Evolutionary conservation across 352 stramenopile genomes (phyloP).

Genomic region (Globisporangium acanthophoron): DNA sequence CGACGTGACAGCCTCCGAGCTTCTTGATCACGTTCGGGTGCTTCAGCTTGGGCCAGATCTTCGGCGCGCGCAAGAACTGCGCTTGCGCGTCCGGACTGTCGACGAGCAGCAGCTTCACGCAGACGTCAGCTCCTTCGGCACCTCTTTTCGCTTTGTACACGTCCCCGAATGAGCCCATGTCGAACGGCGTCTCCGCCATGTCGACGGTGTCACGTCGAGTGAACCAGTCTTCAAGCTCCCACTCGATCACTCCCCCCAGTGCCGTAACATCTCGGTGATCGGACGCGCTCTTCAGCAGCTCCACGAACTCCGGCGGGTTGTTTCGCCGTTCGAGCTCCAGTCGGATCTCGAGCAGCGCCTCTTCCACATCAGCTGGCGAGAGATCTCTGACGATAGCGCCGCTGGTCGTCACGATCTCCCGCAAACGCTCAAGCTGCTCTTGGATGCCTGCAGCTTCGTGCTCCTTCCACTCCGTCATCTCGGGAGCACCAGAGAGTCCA

Average conservation of each 20-base stretch:
- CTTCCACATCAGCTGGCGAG: background rate
- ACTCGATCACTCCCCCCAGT: background rate
- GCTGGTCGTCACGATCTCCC: conserved; percentile 8
- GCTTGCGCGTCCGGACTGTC: background rate
- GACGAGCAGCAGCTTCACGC: conserved; percentile 23
- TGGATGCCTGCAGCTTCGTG: conserved; percentile 8
- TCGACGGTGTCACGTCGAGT: conserved; percentile 8
- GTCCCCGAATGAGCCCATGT: conserved; percentile 6
- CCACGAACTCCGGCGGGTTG: conserved; percentile 1
- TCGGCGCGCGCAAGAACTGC: conserved; percentile 16
- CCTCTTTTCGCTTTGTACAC: conserved; percentile 16
- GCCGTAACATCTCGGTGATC: conserved; percentile 1
- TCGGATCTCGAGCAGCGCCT: conserved; percentile 11
- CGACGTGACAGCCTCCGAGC: conserved; percentile 19
- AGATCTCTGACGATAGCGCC: conserved; percentile 6
- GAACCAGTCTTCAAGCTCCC: background rate
- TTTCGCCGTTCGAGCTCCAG: conserved; percentile 6
- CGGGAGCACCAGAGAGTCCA: background rate
- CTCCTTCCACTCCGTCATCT: conserved; percentile 7
- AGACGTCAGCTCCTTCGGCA: conserved; percentile 12
- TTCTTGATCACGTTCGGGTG: conserved; percentile 26
- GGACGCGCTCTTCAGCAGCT: conserved; percentile 8
- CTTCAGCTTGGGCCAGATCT: conserved; percentile 19
- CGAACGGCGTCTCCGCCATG: conserved; percentile 5
- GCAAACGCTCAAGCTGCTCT: conserved; percentile 5